These are phyloP conservation scores for Chiua virens DNA, from an alignment of 768 basidiomycete genomes.

Conservation along the genomic window DNA sequence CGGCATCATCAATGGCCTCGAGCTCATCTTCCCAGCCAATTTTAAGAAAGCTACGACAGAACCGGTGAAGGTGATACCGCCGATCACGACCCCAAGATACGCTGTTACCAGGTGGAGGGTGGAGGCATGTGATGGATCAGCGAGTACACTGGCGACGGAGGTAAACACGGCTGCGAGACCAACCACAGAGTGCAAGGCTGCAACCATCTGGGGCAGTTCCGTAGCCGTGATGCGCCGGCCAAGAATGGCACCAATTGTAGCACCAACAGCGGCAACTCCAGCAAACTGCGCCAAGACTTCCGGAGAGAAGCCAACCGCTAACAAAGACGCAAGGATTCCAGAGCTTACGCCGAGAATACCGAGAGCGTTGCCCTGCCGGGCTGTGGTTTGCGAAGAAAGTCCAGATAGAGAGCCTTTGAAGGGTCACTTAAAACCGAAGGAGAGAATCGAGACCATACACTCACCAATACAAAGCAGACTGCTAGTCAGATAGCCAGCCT, in stretches of 20 bases:
- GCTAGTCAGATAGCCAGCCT: slow-evolving; percentile 84
- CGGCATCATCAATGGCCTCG: slow-evolving; percentile 68
- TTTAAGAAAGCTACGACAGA: slow-evolving; percentile 90
- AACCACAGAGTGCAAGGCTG: slow-evolving; percentile 84
- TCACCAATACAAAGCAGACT: slow-evolving; percentile 84
- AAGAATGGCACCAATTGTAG: slow-evolving; percentile 64
- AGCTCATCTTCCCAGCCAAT: slow-evolving; percentile 79
- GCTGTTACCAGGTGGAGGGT: slow-evolving; percentile 80
- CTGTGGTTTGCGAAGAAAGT: slow-evolving; percentile 75
- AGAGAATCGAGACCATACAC: slow-evolving; percentile 1
- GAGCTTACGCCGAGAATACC: slow-evolving; percentile 84
- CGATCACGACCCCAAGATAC: slow-evolving; percentile 84
- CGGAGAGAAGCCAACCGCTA: slow-evolving; percentile 79
- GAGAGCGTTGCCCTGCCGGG: slow-evolving; percentile 85
- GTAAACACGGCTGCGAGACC: slow-evolving; percentile 89
- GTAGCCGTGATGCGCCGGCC: slow-evolving; percentile 85
- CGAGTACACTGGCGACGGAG: slow-evolving; percentile 77
- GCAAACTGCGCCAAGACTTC: slow-evolving; percentile 78
- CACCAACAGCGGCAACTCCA: slow-evolving; percentile 74
- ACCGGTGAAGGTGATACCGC: slow-evolving; percentile 87
- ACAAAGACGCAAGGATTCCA: slow-evolving; percentile 77
- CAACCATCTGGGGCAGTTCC: slow-evolving; percentile 82
- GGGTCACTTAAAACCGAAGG: not conserved
- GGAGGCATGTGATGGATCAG: slow-evolving; percentile 65
- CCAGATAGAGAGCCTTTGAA: slow-evolving; percentile 72